Base-by-base conservation (phyloP, 2,329 filamentous ascomycete genomes). In the Colletotrichum eleusines region DNA sequence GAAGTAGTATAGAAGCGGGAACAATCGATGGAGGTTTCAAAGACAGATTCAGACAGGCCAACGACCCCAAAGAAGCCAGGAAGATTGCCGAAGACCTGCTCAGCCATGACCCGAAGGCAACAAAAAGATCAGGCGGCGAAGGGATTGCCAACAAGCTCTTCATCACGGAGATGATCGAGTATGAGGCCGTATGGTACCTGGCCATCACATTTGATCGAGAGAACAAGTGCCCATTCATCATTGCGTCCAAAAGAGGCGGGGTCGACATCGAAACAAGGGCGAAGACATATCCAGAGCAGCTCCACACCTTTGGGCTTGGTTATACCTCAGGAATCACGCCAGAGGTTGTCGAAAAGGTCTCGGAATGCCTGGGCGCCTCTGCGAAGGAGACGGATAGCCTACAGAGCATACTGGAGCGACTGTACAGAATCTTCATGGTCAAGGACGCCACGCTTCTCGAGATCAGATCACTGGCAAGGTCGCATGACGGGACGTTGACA, bases 361-460 rank as follows among this genome's bases (percentile, higher is more conserved):
- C 48, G 42, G 5, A 75, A 77, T 20, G 63, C 66, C 1, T 26
- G 33, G 9, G 57, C 44, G 5, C 53, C 78, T 1, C 50, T 71
- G 8, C 33, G 4, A 50, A 26, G 8, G 64, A 57, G 0, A 23
- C 23, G 0, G 4, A 50, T 1, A 66, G 74, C 79, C 5, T 58
- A 28, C 1, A 63, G 71, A 0, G 46, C 18, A 31, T 71, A 5
- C 51, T 71, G 28, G 3, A 3, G 12, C 26, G 58, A 4, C 31
- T 82, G 8, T 78, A 76, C 61, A 67, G 48, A 0, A 77, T 87
- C 1, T 89, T 89, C 71, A 72, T 73, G 1, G 77, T 81, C 14
- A 82, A 81, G 33, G 85, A 88, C 61, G 86, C 85, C 0, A 84
- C 81, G 6, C 76, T 82, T 0, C 76, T 88, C 2, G 83, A 86